Evolutionary conservation across 495 filamentous ascomycete species (phyloP), one percentile per base, ranked within the genome.

Genomic region (Aspergillus biplanus): DNA sequence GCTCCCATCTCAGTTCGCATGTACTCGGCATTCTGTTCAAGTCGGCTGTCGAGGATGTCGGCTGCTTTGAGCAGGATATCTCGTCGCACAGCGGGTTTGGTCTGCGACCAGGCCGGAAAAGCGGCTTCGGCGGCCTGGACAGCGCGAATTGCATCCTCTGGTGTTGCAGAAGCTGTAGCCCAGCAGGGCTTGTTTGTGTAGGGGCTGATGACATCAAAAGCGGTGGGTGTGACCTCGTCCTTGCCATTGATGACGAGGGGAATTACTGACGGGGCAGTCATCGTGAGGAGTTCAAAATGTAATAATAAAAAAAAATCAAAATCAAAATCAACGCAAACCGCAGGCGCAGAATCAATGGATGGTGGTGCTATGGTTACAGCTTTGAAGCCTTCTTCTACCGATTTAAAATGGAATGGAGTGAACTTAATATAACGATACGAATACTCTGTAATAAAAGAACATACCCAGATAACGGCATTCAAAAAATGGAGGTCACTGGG

Each of bases 1-100:
- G 85, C 85, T 16, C 87, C 91, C 32, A 90, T 92, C 74, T 97
- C 93, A 3, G 84, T 76, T n/a, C 79, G 76, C 84, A 92, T 86
- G 66, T 87, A 88, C 52, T 79, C 73, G 33, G 69, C 78, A 61
- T 90, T 74, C 68, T 92, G 87, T 6, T 86, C 83, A 13, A 78
- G 73, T 1, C 87, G 82, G 44, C 71, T 71, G 34, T 86, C 83
- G n/a, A 97, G 74, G 39, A 93, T 72, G 42, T 89, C 85, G 9
- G 90, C 89, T 15, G 89, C 86, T 69, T 87, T 89, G 58, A 91
- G 78, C 52, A 97, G 80, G 69, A 96, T 86, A 66, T 91, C 85
- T 33, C 91, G 89, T 31, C 91, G 87, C 35, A 75, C 65, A 18
- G 78, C 71, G 7, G 89, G 85, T 39, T 86, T 87, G 0, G 87